phyloP scores from a whole-genome alignment of 306 rosid species.

The Purshia tridentata region DNA sequence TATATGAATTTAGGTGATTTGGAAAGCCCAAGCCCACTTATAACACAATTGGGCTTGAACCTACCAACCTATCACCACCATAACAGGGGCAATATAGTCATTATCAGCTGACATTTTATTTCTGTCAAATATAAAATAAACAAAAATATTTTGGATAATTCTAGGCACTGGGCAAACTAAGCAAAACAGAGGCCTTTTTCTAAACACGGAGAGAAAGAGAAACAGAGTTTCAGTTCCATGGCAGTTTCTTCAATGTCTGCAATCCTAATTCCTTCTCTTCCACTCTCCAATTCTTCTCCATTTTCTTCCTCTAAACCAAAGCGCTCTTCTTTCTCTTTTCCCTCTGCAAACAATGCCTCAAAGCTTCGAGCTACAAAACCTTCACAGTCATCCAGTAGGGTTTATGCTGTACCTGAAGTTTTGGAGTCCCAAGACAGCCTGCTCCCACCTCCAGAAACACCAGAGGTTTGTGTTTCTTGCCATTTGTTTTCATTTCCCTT shows the following conservation, averaged over 20 bases:
- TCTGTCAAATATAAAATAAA: not conserved
- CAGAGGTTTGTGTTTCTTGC: slow-evolving; percentile 42
- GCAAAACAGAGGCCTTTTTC: not conserved
- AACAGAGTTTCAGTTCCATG: slow-evolving; percentile 43
- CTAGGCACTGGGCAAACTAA: not conserved
- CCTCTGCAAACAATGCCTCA: slow-evolving; percentile 28
- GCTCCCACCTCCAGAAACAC: slow-evolving; percentile 43
- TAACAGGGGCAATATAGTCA: not conserved
- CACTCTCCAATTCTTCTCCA: slow-evolving; percentile 44
- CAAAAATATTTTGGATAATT: slow-evolving; percentile 43
- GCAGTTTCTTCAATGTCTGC: slow-evolving; percentile 72
- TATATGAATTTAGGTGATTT: too few relatives aligned
- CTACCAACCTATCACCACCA: not conserved
- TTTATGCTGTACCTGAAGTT: slow-evolving; percentile 69
- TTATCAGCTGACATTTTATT: not conserved
- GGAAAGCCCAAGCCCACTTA: not conserved
- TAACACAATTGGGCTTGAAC: not conserved
- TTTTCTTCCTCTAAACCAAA: slow-evolving; percentile 40
- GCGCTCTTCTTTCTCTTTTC: slow-evolving; percentile 31
- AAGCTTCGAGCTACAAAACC: slow-evolving; percentile 42
- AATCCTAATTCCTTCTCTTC: slow-evolving; percentile 46
- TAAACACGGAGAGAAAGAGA: not conserved
- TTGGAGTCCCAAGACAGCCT: slow-evolving; percentile 45
- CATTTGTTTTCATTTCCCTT: slow-evolving; percentile 3
- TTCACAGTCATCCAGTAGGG: slow-evolving; percentile 42